phyloP scores from a whole-genome alignment of 306 rosid species.

The Rubus parviflorus region DNA sequence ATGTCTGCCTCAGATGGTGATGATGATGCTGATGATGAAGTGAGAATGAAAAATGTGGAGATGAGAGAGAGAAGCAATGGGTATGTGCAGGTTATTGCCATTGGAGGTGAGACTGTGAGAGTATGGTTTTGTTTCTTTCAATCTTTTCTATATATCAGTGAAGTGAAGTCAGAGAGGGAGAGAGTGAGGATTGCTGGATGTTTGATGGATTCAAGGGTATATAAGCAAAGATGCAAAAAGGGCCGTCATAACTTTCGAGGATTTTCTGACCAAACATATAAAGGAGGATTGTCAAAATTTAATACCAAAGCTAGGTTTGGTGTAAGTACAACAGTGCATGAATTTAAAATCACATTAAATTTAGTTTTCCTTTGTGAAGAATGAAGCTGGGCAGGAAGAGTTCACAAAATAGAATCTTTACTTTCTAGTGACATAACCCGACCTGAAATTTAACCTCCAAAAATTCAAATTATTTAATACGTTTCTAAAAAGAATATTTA shows the following conservation, averaged over 20 bases:
- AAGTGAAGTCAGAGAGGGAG: slow-evolving; percentile 16
- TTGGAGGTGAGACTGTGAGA: slow-evolving; percentile 41
- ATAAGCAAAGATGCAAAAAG: slow-evolving; percentile 28
- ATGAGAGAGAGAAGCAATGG: slow-evolving; percentile 48
- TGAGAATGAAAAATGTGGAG: slow-evolving; percentile 34
- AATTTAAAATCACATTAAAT: neutral
- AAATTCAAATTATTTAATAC: neutral
- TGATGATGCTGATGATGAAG: slow-evolving; percentile 41
- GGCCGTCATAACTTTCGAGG: slow-evolving; percentile 34
- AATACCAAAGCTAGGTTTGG: neutral
- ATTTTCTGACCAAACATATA: slow-evolving; percentile 2
- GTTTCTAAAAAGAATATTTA: too few relatives aligned
- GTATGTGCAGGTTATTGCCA: slow-evolving; percentile 58
- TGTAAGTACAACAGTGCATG: slow-evolving; percentile 1
- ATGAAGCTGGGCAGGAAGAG: neutral
- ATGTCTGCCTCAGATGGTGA: slow-evolving; percentile 48
- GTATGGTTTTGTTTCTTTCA: slow-evolving; percentile 27
- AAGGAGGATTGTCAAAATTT: slow-evolving; percentile 32
- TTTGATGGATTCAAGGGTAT: slow-evolving; percentile 29
- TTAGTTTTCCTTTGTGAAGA: neutral
- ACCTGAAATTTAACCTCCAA: neutral
- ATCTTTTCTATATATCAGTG: slow-evolving; percentile 33
- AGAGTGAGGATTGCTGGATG: slow-evolving; percentile 21
- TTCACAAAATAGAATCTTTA: neutral
- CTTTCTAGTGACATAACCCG: neutral